These are phyloP conservation scores for Acaromyces ingoldii DNA, from an alignment of 1,284 basidiomycete genomes.

Conservation along the genomic window DNA sequence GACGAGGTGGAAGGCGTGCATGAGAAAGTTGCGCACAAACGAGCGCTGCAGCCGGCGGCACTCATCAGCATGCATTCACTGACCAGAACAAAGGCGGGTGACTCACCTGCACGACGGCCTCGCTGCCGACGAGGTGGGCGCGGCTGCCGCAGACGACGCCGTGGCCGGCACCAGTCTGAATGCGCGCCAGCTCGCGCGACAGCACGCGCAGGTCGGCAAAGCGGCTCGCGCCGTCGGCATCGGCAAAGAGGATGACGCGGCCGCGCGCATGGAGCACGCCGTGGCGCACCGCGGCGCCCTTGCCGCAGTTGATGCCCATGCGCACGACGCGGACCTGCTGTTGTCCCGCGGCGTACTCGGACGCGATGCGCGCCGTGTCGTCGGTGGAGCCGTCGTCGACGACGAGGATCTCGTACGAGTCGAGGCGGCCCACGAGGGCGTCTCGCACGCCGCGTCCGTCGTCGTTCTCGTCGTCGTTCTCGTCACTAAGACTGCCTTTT, in stretches of 20 bases:
- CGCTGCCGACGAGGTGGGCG: conserved; percentile 83
- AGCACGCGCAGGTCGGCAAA: conserved; percentile 74
- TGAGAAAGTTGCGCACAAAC: conserved; percentile 77
- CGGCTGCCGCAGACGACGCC: conserved; percentile 72
- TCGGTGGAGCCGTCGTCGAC: conserved; percentile 86
- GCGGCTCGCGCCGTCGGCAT: conserved; percentile 84
- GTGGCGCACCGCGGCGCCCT: conserved; percentile 85
- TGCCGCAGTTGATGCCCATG: conserved; percentile 76
- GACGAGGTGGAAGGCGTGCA: conserved; percentile 75
- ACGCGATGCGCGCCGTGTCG: conserved; percentile 63
- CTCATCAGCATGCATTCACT: background rate
- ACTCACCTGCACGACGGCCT: conserved; percentile 84
- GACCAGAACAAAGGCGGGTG: background rate
- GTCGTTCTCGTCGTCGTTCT: background rate
- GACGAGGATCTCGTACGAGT: conserved; percentile 68
- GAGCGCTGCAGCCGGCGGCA: conserved; percentile 62
- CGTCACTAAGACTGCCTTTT: no score
- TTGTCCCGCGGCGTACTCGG: conserved; percentile 63
- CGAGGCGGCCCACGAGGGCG: conserved; percentile 1
- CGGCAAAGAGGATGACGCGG: conserved; percentile 75
- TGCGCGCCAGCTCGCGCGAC: conserved; percentile 61
- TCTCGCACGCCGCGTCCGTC: background rate
- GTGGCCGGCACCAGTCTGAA: conserved; percentile 55
- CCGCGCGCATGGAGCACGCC: conserved; percentile 66
- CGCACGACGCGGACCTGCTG: conserved; percentile 65